phyloP scores from a whole-genome alignment of 192 early-diverging fungal species.

The Linnemannia hyalina region DNA sequence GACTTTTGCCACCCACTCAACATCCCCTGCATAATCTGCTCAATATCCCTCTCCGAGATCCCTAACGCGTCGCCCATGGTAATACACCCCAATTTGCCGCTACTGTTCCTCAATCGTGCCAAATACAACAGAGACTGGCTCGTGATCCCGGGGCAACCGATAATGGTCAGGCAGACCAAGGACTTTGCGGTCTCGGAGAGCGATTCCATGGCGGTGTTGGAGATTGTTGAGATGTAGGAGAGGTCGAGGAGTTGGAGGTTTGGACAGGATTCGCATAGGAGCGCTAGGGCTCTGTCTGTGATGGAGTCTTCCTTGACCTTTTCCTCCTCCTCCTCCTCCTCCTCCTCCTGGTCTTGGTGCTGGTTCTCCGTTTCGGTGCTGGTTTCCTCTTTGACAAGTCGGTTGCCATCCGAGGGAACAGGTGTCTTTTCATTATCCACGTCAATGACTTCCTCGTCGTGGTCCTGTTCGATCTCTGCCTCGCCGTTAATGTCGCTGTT shows the following conservation, averaged over 20 bases:
- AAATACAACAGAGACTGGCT: conserved; percentile 40
- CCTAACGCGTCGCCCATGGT: conserved; percentile 60
- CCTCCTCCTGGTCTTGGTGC: neutral
- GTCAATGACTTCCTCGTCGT: neutral
- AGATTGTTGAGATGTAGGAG: conserved; percentile 50
- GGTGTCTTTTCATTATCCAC: neutral
- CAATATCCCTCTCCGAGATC: conserved; percentile 59
- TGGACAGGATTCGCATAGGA: conserved; percentile 44
- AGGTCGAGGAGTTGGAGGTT: conserved; percentile 57
- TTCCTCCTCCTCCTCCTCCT: neutral
- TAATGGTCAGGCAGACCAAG: conserved; percentile 58
- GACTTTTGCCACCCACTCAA: conserved; percentile 60
- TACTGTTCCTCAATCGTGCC: conserved; percentile 39
- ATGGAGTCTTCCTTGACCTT: conserved; percentile 25
- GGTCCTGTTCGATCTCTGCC: neutral
- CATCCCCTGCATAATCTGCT: conserved; percentile 56
- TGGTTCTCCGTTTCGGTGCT: neutral
- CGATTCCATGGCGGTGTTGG: conserved; percentile 52
- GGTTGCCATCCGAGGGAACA: neutral
- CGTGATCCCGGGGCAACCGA: conserved; percentile 59
- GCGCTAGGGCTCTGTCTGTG: conserved; percentile 33
- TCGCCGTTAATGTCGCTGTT: neutral
- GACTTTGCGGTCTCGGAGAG: conserved; percentile 40
- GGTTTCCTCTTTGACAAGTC: neutral
- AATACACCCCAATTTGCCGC: conserved; percentile 56